Base-by-base conservation (phyloP, 164 flowering plant genomes). In the Vitis amurensis region DNA sequence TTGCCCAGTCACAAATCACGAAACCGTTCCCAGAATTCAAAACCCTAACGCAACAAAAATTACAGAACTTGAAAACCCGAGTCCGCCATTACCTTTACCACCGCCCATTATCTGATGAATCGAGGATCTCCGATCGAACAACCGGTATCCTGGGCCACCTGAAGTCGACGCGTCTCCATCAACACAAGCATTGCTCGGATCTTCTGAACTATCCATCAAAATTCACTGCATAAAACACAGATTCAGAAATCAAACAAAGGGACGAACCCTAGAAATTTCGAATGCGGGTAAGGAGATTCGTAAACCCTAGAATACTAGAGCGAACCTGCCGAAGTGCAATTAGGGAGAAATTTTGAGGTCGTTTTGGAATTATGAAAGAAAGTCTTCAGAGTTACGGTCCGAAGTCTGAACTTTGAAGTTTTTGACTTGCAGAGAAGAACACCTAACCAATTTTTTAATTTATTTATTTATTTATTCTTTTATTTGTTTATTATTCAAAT, bases 51-150 rank as follows among this genome's bases (percentile, higher is more conserved):
- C 16, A 51, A 50, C 11, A 11, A 27, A 23, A 31, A 55, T 16
- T 57, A 29, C 3, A 63, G 8, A 53, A 63, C 19, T 61, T 12
- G 15, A 59, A 17, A 6, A 23, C 37, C 2, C 30, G 1, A 44
- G 30, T 23, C 6, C 19, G n/a, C 8, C 19, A 9, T 73, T 37
- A 82, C 91, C 88, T 80, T 70, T 74, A 9, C 89, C 89, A 47
- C 86, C 89, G n/a, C 89, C 91, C 80, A 87, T 76, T 59, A 78
- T 76, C 70, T 83, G 86, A 68, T 82, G 79, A 68, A 85, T 66
- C 0, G 84, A 53, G 50, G 62, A 59, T 61, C 77, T 78, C 1
- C 81, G 82, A 64, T 78, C 84, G 29, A 79, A 72, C 65, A 82
- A 79, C 50, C 78, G 67, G 70, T 81, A 79, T 16, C 56, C 73